phyloP scores from a whole-genome alignment of 2,329 filamentous ascomycete species.

The Colletotrichum camelliae region DNA sequence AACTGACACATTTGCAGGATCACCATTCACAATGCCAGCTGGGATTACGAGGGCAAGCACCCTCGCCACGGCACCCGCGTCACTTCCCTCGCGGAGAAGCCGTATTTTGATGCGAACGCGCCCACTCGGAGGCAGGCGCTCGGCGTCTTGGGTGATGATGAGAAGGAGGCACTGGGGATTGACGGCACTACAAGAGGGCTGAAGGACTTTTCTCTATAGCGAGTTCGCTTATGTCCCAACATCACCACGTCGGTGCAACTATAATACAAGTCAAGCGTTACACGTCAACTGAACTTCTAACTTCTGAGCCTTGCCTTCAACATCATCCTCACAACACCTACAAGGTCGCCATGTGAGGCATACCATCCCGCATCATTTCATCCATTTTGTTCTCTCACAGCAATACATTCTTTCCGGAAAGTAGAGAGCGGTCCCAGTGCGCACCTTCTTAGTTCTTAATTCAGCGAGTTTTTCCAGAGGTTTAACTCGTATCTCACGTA shows the following conservation, averaged over 20 bases:
- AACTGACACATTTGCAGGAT: slow-evolving; percentile 47
- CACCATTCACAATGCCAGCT: slow-evolving; percentile 76
- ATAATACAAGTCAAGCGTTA: not conserved
- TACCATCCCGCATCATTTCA: not conserved
- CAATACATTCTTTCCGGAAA: not conserved
- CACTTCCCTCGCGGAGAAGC: slow-evolving; percentile 73
- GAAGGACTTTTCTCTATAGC: slow-evolving; percentile 12
- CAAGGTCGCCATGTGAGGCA: not conserved
- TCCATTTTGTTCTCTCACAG: not conserved
- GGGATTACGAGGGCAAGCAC: slow-evolving; percentile 73
- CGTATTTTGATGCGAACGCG: slow-evolving; percentile 68
- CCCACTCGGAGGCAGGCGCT: slow-evolving; percentile 71
- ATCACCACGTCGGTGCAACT: not conserved
- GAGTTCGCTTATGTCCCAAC: not conserved
- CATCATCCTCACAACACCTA: not conserved
- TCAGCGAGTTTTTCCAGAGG: too few species aligned
- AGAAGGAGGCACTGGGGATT: slow-evolving; percentile 39
- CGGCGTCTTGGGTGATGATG: slow-evolving; percentile 64
- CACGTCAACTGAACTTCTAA: not conserved
- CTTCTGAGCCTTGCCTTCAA: not conserved
- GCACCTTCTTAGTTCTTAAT: too few species aligned
- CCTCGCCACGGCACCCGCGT: slow-evolving; percentile 76
- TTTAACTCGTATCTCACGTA: too few species aligned
- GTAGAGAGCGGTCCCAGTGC: too few species aligned
- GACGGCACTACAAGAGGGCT: not conserved